Base-by-base conservation (phyloP, 495 filamentous ascomycete species). In the Penicillium steckii region DNA sequence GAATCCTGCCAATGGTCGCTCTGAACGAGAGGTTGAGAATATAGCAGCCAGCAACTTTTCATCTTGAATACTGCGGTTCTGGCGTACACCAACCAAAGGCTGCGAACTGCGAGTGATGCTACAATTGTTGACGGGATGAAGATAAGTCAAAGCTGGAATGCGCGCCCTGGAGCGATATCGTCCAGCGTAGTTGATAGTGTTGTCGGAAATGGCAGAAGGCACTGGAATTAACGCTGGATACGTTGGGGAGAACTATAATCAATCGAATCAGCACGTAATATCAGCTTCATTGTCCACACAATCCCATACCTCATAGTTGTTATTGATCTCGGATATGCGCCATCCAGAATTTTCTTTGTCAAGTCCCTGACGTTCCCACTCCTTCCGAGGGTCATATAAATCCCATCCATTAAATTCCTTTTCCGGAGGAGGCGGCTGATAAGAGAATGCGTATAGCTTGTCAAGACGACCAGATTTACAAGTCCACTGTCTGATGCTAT, bases 81-180 rank as follows among this genome's bases (percentile, higher is more conserved):
- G 84, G 46, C 89, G 81, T 12, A 97, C 82, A 18, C 94, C 94
- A 15, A 92, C 88, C 50, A 95, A 71, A 2, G 94, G 94, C 69
- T 99, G 94, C 3, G 95, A 94, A 64, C 92, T 95, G 55, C 94
- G 79, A 3, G 93, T 96, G 55, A 99, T 97, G 22, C 91, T 91
- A 67, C 94, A 97, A 66, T 95, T 95, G 69, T 97, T 99, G 51
- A 97, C 79, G 2, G 94, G 91, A 68, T 99, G 94, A 9, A 96
- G 81, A 65, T 99, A 99, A 25, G 89, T 88, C 29, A 97, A 74
- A 8, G 85, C 87, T 15, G 94, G 94, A 70, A 99, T 89, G 50
- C 94, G 83, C 41, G 84, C 83, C 44, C 90, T 81, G 0, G 94
- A 97, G 27, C 94, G 86, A 71, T 93, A 97, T 51, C 80, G 77